Evolutionary conservation across 495 filamentous ascomycete genomes (phyloP), one percentile per base, ranked within the genome.

Genomic region (Penicillium pancosmium): DNA sequence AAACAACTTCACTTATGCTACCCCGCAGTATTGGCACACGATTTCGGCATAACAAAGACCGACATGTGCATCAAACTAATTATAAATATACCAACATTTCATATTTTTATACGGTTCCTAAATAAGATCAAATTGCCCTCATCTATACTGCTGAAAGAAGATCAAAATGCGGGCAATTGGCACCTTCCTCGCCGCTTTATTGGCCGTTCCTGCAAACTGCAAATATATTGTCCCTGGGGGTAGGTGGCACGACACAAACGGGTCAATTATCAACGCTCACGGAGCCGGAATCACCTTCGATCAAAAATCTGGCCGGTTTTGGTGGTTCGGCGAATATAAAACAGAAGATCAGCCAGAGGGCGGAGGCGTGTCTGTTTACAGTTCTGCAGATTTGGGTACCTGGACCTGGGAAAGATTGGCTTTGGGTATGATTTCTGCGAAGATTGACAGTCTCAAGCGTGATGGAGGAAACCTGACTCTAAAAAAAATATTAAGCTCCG

Each of bases 301-400:
- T 40, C 46, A 59, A 18, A 56, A 61, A 2, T 58, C 64, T 0
- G 62, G 56, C n/a, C 56, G 56, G n/a, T 69, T 69, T 47, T 69
- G 67, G 64, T 66, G 62, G 59, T 69, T 67, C 33, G 67, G 67
- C 47, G 67, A 69, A 44, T 57, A 69, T 40, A 69, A 69, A 51
- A 69, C 57, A 40, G 56, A 69, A 33, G 67, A 58, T 2, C 59
- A 63, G 33, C 56, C 60, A n/a, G 67, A 69, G 27, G 64, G 67
- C 6, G 67, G 67, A 4, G 67, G 67, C 16, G 61, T 69, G 3
- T 66, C 67, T 1, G 64, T 64, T 1, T 69, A 69, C 38, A 69
- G 67, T 36, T 69, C 67, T 1, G 67, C 67, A 7, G 64, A 69
- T 41, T 33, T 69, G 35, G 54, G 54, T 11, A 66, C 64, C 0